Evolutionary conservation across 129 eudicot species (phyloP).

Genomic region (Silybum marianum): DNA sequence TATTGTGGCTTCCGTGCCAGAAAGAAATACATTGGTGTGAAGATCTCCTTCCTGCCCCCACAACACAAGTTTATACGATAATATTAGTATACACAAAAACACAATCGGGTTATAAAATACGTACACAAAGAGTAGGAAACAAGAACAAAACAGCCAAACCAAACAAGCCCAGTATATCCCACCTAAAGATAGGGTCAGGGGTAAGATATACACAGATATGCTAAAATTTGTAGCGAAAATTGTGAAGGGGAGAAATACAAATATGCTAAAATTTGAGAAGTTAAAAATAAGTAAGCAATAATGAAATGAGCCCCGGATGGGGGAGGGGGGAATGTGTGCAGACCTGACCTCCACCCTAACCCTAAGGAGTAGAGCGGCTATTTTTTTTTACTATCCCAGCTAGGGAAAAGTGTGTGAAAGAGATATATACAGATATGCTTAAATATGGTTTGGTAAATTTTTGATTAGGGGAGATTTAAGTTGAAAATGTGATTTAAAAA

Average conservation of each 20-base stretch:
- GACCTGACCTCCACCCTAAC: background rate
- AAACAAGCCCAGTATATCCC: background rate
- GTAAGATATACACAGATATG: no score
- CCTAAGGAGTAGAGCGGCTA: no score
- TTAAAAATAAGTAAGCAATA: background rate
- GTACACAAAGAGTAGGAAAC: background rate
- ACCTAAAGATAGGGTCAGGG: background rate
- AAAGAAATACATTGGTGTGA: conserved; percentile 97
- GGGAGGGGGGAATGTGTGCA: background rate
- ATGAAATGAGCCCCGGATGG: background rate
- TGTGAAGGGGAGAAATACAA: background rate
- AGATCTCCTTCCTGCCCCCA: conserved; percentile 94
- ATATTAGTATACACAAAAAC: background rate
- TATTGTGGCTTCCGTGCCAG: conserved; percentile 73
- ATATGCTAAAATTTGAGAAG: background rate
- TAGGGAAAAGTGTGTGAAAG: no score
- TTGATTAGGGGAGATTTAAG: background rate
- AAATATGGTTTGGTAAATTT: no score
- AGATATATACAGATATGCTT: background rate
- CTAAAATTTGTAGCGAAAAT: no score
- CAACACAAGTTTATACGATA: conserved; percentile 6
- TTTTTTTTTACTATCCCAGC: no score
- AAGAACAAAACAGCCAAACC: background rate
- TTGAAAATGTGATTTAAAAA: background rate
- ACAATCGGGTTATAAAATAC: background rate